Conservation (phyloP, 2,329 filamentous ascomycete genomes). For the Aspergillus versicolor region DNA sequence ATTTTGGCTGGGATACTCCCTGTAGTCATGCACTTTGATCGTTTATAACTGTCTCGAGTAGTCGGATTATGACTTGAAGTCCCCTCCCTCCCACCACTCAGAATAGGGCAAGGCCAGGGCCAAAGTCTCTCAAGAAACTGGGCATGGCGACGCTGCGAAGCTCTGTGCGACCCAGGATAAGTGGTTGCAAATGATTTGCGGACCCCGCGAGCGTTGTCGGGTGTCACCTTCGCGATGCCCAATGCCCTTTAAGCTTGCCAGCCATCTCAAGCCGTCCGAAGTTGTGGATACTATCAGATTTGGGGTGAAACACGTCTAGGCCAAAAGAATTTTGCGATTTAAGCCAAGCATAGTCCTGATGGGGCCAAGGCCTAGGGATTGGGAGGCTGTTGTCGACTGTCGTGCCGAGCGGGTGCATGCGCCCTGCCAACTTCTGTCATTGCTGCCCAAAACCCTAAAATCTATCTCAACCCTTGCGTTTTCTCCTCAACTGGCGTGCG, state of each 20-base stretch:
- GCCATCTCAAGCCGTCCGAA: conserved; percentile 5
- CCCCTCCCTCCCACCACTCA: background rate
- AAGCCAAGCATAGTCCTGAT: conserved; percentile 8
- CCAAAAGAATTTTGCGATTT: conserved; percentile 4
- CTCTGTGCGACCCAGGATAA: background rate
- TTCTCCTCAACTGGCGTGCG: conserved; percentile 14
- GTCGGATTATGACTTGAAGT: background rate
- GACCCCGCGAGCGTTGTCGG: background rate
- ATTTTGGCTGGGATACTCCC: background rate
- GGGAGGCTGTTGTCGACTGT: conserved; percentile 1
- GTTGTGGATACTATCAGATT: conserved; percentile 1
- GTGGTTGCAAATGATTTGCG: conserved; percentile 2
- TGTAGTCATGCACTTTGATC: conserved; percentile 5
- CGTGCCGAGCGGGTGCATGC: conserved; percentile 19
- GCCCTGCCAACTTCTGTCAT: conserved; percentile 20
- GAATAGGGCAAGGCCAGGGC: background rate
- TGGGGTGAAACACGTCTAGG: background rate
- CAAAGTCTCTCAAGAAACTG: background rate
- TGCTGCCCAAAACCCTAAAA: conserved; percentile 26
- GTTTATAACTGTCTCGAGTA: background rate
- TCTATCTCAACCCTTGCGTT: conserved; percentile 13
- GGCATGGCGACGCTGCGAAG: background rate
- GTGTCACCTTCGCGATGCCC: conserved; percentile 1
- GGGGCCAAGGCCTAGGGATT: conserved; percentile 16
- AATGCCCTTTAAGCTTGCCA: conserved; percentile 1